These are phyloP conservation scores for Exutisphaerella laricina DNA, from an alignment of 2,329 filamentous ascomycete genomes.

Conservation along the genomic window DNA sequence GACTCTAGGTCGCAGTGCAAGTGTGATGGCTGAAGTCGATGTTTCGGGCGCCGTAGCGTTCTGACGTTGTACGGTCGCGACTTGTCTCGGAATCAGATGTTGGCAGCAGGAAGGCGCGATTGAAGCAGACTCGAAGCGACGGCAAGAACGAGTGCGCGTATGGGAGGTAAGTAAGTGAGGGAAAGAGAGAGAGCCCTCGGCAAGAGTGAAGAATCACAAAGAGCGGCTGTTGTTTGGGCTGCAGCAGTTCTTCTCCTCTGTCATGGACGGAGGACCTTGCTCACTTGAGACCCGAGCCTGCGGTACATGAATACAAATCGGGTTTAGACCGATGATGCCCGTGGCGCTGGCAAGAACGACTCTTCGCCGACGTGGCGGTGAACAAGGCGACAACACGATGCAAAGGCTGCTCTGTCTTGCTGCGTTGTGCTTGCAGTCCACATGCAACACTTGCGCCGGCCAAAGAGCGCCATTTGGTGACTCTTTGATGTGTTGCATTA, in stretches of 20 bases:
- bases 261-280: background rate
- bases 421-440: no score
- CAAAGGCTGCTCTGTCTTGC: background rate
- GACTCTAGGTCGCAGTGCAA: background rate
- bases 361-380: background rate
- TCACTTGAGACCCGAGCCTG: background rate
- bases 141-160: background rate
- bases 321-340: background rate
- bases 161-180: background rate
- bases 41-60: conserved; percentile 1
- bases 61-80: background rate
- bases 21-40: conserved; percentile 1
- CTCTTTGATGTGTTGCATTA: no score
- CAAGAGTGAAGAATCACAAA: background rate
- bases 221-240: background rate
- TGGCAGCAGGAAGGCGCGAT: background rate
- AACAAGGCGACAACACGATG: background rate
- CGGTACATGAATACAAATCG: background rate
- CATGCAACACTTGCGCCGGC: no score
- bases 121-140: background rate
- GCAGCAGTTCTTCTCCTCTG: background rate
- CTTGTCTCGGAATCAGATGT: background rate
- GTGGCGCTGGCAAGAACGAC: no score
- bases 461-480: no score
- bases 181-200: background rate